These are phyloP conservation scores for Eimeria tenella DNA, from an alignment of 169 alveolate species.

Conservation along the genomic window DNA sequence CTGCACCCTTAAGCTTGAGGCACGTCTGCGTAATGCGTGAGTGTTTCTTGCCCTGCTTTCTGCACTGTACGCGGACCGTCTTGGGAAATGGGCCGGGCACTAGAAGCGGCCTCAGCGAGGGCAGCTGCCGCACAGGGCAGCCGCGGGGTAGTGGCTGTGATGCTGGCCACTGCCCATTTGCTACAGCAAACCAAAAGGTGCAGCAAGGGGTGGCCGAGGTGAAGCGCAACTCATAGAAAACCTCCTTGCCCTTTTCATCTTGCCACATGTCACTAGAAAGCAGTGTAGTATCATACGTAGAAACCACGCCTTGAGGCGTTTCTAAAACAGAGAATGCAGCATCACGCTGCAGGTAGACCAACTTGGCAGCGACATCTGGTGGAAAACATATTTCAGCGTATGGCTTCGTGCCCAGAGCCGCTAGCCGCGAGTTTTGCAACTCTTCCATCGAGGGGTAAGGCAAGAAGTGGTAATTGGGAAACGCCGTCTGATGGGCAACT, in stretches of 20 bases:
- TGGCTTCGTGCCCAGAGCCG: conserved; percentile 4
- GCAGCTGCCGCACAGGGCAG: background rate
- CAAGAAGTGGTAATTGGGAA: conserved; percentile 61
- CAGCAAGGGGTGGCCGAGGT: background rate
- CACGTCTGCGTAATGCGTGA: background rate
- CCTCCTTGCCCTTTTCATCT: background rate
- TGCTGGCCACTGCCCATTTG: background rate
- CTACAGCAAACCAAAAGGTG: background rate
- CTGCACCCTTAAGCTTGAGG: background rate
- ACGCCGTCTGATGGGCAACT: conserved; percentile 61
- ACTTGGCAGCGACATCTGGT: background rate
- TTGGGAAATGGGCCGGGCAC: background rate
- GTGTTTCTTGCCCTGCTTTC: background rate
- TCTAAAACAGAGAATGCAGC: background rate
- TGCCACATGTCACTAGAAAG: background rate
- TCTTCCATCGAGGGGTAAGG: conserved; percentile 69
- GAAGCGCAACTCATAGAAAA: background rate
- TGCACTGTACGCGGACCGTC: background rate
- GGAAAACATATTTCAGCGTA: conserved; percentile 37
- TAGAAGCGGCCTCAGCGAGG: background rate
- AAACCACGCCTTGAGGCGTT: background rate
- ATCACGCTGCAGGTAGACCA: background rate
- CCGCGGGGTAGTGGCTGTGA: background rate
- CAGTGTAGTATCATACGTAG: background rate
- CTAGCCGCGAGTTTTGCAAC: conserved; percentile 59